Conservation (phyloP, 495 filamentous ascomycete species). For the Cercophora samala region DNA sequence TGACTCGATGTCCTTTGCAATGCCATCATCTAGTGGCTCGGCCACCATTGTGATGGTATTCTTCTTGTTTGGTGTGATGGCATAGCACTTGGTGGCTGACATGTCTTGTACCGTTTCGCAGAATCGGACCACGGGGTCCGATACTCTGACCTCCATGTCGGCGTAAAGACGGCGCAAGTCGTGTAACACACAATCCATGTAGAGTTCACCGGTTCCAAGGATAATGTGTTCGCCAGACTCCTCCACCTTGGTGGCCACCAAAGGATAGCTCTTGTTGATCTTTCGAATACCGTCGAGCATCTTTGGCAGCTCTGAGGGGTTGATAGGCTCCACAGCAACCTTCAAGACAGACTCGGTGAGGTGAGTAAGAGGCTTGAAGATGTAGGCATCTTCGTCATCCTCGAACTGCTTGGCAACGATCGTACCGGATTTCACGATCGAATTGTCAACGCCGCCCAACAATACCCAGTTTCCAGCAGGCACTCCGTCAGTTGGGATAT, state of each 20-base stretch:
- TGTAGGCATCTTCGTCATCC: conserved; percentile 85
- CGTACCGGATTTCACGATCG: conserved; percentile 97
- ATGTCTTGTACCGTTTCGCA: conserved; percentile 98
- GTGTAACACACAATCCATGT: conserved; percentile 98
- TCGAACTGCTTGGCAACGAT: conserved; percentile 77
- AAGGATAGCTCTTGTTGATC: conserved; percentile 94
- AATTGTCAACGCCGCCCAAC: conserved; percentile 89
- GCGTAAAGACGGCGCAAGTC: conserved; percentile 89
- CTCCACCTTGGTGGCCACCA: conserved; percentile 94
- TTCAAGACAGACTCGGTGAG: conserved; percentile 98
- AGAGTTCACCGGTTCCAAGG: conserved; percentile 91
- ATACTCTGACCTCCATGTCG: conserved; percentile 99
- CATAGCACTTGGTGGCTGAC: conserved; percentile 96
- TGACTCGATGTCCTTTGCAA: conserved; percentile 91
- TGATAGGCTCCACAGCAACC: conserved; percentile 96
- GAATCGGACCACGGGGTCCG: conserved; percentile 95
- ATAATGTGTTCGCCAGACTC: conserved; percentile 98
- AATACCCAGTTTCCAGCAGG: conserved; percentile 96
- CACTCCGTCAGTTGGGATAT: conserved; percentile 83
- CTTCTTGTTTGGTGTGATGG: conserved; percentile 96
- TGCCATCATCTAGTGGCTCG: conserved; percentile 89
- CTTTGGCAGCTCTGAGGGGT: conserved; percentile 96
- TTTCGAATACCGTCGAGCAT: conserved; percentile 97
- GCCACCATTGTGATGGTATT: conserved; percentile 99
- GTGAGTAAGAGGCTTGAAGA: conserved; percentile 89